Conservation (phyloP, 768 basidiomycete species). For the Lactifluus rugatus region DNA sequence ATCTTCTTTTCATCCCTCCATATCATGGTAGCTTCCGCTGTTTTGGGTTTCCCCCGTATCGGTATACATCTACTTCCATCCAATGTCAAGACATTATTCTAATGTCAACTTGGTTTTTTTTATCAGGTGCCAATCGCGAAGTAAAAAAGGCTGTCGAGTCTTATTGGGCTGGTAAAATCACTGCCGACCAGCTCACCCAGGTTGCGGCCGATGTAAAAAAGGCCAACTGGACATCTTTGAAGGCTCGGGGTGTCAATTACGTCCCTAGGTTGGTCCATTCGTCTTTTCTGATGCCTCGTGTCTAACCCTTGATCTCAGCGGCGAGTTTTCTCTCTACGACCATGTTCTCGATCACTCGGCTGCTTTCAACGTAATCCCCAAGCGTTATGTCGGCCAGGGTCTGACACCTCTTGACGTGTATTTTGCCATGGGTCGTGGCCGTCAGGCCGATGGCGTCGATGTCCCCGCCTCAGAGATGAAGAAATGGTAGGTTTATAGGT, state of each 20-base stretch:
- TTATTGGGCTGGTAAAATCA: slow-evolving; percentile 92
- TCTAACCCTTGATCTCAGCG: slow-evolving; percentile 39
- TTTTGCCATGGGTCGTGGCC: slow-evolving; percentile 99
- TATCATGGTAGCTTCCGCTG: slow-evolving; percentile 68
- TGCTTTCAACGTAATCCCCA: slow-evolving; percentile 93
- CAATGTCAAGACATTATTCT: not conserved
- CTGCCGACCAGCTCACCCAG: slow-evolving; percentile 81
- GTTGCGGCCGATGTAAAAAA: slow-evolving; percentile 82
- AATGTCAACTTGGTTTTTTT: not conserved
- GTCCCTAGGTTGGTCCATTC: slow-evolving; percentile 67
- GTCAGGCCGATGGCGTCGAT: slow-evolving; percentile 89
- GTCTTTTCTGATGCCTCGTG: slow-evolving; percentile 16
- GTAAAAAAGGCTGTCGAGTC: slow-evolving; percentile 97
- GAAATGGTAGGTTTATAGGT: slow-evolving; percentile 68
- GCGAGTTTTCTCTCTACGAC: slow-evolving; percentile 97
- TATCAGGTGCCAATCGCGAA: slow-evolving; percentile 81
- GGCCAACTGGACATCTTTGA: slow-evolving; percentile 78
- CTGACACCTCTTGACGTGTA: slow-evolving; percentile 89
- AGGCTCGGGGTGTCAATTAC: slow-evolving; percentile 77
- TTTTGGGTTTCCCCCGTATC: slow-evolving; percentile 90
- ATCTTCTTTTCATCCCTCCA: slow-evolving; percentile 15
- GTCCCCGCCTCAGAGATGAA: slow-evolving; percentile 99
- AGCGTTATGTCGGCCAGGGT: slow-evolving; percentile 81
- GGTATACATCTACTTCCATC: slow-evolving; percentile 34
- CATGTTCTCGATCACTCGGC: slow-evolving; percentile 96